Percentiles rank a stretch among this genome's conserved stretches.
These are phyloP conservation scores for Dacryopinax primogenitus DNA, from an alignment of 768 basidiomycete species.

Conservation along the genomic window DNA sequence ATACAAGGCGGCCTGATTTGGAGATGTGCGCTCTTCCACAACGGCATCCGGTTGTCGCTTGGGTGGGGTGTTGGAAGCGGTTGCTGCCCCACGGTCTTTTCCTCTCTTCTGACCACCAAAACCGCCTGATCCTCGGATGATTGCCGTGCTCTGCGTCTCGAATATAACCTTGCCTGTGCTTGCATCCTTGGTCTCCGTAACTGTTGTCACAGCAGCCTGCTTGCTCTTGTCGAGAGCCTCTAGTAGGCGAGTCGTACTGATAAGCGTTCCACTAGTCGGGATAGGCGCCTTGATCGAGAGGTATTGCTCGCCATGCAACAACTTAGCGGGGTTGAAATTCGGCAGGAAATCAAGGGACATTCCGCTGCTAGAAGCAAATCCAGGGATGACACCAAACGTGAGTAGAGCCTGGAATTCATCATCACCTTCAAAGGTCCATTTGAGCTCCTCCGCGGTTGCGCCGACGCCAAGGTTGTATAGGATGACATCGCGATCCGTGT, in stretches of 20 bases:
- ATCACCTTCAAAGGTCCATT: slow-evolving; percentile 83
- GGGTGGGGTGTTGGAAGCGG: slow-evolving; percentile 67
- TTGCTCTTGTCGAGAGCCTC: slow-evolving; percentile 88
- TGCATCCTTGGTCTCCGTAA: slow-evolving; percentile 72
- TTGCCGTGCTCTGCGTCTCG: slow-evolving; percentile 83
- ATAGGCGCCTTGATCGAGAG: slow-evolving; percentile 74
- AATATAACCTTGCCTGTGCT: slow-evolving; percentile 65
- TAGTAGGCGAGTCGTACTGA: slow-evolving; percentile 61
- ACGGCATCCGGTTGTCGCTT: slow-evolving; percentile 73
- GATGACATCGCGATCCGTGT: slow-evolving; percentile 81
- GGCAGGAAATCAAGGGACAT: slow-evolving; percentile 77
- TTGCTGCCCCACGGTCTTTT: slow-evolving; percentile 76
- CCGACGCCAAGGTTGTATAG: slow-evolving; percentile 93
- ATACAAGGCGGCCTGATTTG: slow-evolving; percentile 81
- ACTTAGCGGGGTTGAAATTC: slow-evolving; percentile 88
- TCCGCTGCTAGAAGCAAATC: slow-evolving; percentile 58
- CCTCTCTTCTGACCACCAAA: slow-evolving; percentile 86
- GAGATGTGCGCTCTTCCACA: slow-evolving; percentile 73
- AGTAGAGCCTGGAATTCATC: slow-evolving; percentile 78
- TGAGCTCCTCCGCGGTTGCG: slow-evolving; percentile 81
- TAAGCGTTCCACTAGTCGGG: slow-evolving; percentile 68
- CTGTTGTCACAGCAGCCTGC: slow-evolving; percentile 72
- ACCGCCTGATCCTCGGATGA: slow-evolving; percentile 89
- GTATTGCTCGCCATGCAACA: slow-evolving; percentile 98
- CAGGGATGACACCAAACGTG: slow-evolving; percentile 91